phyloP scores from a whole-genome alignment of 208 protist species.

The Leishmania lainsoni region DNA sequence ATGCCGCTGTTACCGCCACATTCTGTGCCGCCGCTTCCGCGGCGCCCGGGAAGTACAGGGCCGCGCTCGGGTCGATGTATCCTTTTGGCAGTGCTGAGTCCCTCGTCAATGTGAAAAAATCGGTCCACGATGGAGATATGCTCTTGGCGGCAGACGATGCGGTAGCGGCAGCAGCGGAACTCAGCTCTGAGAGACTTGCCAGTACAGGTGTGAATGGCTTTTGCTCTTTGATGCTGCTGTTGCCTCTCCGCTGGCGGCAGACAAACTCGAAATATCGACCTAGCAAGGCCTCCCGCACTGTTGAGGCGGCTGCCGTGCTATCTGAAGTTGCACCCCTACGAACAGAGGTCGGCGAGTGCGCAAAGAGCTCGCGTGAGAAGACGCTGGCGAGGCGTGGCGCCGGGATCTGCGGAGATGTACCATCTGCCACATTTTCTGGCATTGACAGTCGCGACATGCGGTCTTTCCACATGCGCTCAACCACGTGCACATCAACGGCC shows the following conservation, averaged over 20 bases:
- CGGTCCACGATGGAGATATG: conserved; percentile 27
- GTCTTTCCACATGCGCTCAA: conserved; percentile 34
- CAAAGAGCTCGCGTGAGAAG: conserved; percentile 18
- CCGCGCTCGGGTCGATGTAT: conserved; percentile 16
- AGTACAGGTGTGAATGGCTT: conserved; percentile 4
- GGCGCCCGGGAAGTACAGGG: conserved; percentile 28
- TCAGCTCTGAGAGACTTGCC: not conserved
- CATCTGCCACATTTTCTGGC: not conserved
- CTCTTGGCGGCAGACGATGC: not conserved
- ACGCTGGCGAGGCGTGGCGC: not conserved
- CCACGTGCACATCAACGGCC: conserved; percentile 13
- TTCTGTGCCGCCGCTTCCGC: not conserved
- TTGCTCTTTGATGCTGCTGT: not conserved
- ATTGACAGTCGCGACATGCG: not conserved
- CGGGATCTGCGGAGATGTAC: too few species aligned
- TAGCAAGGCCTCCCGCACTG: conserved; percentile 26
- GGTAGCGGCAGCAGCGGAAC: not conserved
- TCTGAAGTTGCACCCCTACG: not conserved
- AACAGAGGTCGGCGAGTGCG: conserved; percentile 1
- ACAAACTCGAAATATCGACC: conserved; percentile 34
- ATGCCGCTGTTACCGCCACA: conserved; percentile 3
- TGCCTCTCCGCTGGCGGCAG: not conserved
- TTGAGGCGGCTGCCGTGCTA: not conserved
- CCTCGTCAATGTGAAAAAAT: conserved; percentile 39
- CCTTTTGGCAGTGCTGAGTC: conserved; percentile 38